Evolutionary conservation across 306 rosid genomes (phyloP).

Genomic region (Lathyrus oleraceus): DNA sequence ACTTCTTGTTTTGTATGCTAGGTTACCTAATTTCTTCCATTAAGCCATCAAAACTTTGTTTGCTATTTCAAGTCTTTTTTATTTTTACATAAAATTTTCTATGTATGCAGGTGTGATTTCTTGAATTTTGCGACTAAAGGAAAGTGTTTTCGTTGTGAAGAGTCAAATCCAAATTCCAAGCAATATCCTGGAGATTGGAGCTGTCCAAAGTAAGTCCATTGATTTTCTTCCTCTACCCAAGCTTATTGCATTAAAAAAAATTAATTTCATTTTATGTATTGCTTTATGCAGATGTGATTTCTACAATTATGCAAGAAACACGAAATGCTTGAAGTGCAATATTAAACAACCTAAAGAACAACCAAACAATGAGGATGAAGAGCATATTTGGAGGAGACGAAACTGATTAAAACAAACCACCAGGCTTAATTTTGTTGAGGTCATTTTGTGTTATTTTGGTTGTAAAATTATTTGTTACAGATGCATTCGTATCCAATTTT

Average conservation of each 20-base stretch:
- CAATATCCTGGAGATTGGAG: conserved; percentile 70
- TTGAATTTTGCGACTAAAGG: conserved; percentile 72
- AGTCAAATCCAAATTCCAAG: conserved; percentile 49
- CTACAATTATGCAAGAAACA: conserved; percentile 58
- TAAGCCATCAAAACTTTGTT: background rate
- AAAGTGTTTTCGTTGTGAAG: conserved; percentile 69
- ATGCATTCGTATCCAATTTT: background rate
- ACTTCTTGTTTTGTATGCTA: background rate
- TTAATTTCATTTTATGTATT: conserved; percentile 22
- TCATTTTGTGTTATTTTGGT: background rate
- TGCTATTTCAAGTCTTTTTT: background rate
- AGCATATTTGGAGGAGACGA: conserved; percentile 52
- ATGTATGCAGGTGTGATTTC: conserved; percentile 66
- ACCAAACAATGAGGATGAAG: conserved; percentile 38
- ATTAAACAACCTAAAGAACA: conserved; percentile 43
- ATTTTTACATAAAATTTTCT: conserved; percentile 14
- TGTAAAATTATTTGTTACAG: background rate
- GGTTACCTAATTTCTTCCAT: background rate
- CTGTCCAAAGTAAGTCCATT: conserved; percentile 74
- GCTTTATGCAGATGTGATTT: conserved; percentile 63
- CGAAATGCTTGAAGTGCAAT: conserved; percentile 62
- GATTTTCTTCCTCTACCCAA: conserved; percentile 3
- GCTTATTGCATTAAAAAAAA: background rate
- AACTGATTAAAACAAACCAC: conserved; percentile 9
- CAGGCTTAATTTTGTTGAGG: background rate